These are phyloP conservation scores for Kodamaea restingae DNA, from an alignment of 805 yeast species.

Conservation along the genomic window DNA sequence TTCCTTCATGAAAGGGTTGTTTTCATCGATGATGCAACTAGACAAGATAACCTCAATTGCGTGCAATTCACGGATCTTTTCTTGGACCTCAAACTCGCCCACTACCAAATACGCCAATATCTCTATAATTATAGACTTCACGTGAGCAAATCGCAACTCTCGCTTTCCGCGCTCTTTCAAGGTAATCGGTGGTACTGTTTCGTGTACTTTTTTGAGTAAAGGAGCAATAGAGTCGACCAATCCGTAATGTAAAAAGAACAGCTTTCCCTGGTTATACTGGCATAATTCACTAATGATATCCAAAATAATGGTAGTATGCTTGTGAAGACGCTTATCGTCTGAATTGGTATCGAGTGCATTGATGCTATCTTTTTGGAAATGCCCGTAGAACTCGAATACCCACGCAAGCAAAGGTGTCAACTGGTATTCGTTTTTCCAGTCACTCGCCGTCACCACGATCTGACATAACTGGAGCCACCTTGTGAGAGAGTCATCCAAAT, in stretches of 20 bases:
- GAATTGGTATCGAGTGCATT: constrained; percentile 3
- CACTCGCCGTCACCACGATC: constrained; percentile 34
- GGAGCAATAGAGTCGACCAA: constrained; percentile 31
- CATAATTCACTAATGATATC: constrained; percentile 43
- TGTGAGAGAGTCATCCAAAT: constrained; percentile 1
- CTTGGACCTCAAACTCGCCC: constrained; percentile 57
- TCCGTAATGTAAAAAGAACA: constrained; percentile 39
- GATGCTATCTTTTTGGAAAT: constrained; percentile 11
- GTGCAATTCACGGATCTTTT: constrained; percentile 56
- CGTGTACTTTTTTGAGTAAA: constrained; percentile 40
- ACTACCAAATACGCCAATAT: constrained; percentile 56
- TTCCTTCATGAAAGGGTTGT: constrained; percentile 87
- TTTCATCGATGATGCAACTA: constrained; percentile 79
- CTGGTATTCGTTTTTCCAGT: constrained; percentile 37
- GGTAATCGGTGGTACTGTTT: constrained; percentile 24
- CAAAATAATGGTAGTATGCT: constrained; percentile 21
- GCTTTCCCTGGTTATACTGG: constrained; percentile 37
- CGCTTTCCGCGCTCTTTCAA: constrained; percentile 19
- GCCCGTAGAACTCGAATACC: constrained; percentile 30
- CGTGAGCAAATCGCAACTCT: constrained; percentile 46
- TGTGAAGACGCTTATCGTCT: constrained; percentile 10
- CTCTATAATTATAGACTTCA: constrained; percentile 65
- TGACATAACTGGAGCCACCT: constrained; percentile 26
- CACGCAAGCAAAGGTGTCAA: constrained; percentile 39
- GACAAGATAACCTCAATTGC: constrained; percentile 72